Evolutionary conservation across 495 filamentous ascomycete genomes (phyloP).

Genomic region (Achaetomiella virescens): DNA sequence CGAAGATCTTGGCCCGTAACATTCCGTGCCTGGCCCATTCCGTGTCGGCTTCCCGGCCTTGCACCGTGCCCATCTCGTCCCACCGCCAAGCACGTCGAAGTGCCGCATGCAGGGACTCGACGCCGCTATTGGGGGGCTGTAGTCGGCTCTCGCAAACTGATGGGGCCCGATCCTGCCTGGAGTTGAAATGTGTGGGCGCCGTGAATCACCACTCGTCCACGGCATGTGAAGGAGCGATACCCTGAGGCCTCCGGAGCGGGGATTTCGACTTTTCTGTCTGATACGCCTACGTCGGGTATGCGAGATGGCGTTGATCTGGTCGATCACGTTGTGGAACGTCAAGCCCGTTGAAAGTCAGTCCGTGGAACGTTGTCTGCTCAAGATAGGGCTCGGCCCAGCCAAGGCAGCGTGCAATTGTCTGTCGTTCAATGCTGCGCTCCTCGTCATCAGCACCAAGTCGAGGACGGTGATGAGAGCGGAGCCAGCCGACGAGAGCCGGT

Average conservation of each 20-base stretch:
- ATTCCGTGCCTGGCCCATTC: conserved; percentile 2
- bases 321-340: background rate
- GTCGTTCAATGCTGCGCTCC: background rate
- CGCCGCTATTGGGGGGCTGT: conserved; percentile 1
- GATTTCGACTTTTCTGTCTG: background rate
- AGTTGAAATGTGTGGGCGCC: background rate
- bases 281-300: background rate
- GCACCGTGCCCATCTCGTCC: background rate
- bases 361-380: background rate
- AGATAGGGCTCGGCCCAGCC: background rate
- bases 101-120: background rate
- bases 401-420: background rate
- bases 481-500: too few species aligned
- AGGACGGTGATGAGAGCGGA: too few species aligned
- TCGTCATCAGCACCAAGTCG: background rate
- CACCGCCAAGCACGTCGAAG: background rate
- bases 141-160: background rate
- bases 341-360: background rate
- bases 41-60: background rate
- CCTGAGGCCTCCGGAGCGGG: background rate
- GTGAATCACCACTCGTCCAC: background rate
- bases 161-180: background rate
- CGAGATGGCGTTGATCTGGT: background rate
- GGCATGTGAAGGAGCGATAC: conserved; percentile 4
- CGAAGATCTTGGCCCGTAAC: conserved; percentile 11